Conservation (phyloP, 164 flowering plant genomes). For the Macadamia integrifolia region DNA sequence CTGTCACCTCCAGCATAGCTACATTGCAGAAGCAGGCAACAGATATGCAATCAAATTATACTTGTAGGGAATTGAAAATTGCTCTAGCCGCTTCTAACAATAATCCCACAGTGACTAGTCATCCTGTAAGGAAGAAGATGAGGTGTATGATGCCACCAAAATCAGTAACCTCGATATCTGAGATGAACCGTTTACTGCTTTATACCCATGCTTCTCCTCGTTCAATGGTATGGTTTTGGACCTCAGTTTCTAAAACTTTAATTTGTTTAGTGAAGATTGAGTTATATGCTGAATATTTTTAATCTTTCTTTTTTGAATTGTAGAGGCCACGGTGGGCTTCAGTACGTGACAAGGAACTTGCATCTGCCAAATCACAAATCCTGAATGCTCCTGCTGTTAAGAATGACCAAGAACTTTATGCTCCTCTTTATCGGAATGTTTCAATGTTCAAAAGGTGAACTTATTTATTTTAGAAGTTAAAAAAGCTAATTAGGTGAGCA, state of each 20-base stretch:
- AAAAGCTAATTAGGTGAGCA: not conserved
- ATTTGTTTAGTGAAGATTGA: not conserved
- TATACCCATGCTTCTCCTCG: slow-evolving; percentile 48
- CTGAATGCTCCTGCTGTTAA: slow-evolving; percentile 32
- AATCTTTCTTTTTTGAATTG: slow-evolving; percentile 9
- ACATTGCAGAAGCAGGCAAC: slow-evolving; percentile 1
- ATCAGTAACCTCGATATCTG: slow-evolving; percentile 39
- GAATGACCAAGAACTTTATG: slow-evolving; percentile 39
- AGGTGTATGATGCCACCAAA: slow-evolving; percentile 51
- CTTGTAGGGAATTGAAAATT: slow-evolving; percentile 4
- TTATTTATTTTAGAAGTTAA: not conserved
- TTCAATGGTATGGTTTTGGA: slow-evolving; percentile 40
- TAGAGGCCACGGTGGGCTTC: slow-evolving; percentile 52
- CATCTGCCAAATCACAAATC: slow-evolving; percentile 40
- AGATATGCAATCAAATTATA: slow-evolving; percentile 8
- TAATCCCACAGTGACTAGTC: slow-evolving; percentile 11
- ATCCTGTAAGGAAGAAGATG: slow-evolving; percentile 36
- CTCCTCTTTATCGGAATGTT: slow-evolving; percentile 50
- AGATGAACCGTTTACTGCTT: slow-evolving; percentile 48
- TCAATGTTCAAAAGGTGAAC: slow-evolving; percentile 52
- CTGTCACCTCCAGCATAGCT: slow-evolving; percentile 6
- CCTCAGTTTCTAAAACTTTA: not conserved
- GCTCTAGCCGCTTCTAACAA: slow-evolving; percentile 14
- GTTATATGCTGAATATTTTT: not conserved
- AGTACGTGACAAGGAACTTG: slow-evolving; percentile 37